Percentiles rank a stretch among this genome's conserved stretches.
Evolutionary conservation across 371 early-diverging fungal genomes (phyloP).

Genomic region (Lichtheimia hyalospora): DNA sequence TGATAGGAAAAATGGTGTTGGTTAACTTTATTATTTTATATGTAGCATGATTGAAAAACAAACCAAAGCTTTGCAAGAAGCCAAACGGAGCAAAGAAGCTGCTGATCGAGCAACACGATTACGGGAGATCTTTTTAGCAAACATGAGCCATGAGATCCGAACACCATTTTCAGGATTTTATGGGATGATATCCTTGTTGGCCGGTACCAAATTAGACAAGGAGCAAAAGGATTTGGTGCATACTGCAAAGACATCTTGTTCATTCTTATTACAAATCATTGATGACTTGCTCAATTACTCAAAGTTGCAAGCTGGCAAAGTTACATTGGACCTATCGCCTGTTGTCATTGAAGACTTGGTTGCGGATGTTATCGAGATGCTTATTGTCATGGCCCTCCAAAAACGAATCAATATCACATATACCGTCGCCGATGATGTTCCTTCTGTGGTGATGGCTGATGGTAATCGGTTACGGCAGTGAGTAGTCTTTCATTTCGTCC

Average conservation of each 20-base stretch:
- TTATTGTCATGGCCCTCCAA: constrained; percentile 54
- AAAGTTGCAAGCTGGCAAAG: constrained; percentile 64
- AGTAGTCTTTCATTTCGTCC: constrained; percentile 5
- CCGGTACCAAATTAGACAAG: constrained; percentile 49
- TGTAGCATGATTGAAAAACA: constrained; percentile 48
- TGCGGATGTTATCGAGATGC: constrained; percentile 57
- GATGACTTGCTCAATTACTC: constrained; percentile 66
- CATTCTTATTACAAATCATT: constrained; percentile 58
- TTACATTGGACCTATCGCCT: constrained; percentile 49
- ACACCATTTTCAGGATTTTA: constrained; percentile 63
- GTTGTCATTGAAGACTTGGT: constrained; percentile 55
- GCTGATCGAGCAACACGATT: constrained; percentile 44
- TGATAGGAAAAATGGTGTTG: not conserved
- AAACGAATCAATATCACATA: constrained; percentile 52
- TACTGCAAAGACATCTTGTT: constrained; percentile 61
- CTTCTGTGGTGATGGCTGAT: constrained; percentile 49
- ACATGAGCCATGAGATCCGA: constrained; percentile 58
- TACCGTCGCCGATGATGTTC: constrained; percentile 34
- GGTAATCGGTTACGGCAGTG: constrained; percentile 46
- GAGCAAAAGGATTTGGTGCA: constrained; percentile 62
- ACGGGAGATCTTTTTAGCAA: constrained; percentile 57
- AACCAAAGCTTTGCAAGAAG: constrained; percentile 44
- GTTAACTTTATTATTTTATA: not conserved
- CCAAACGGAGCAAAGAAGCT: constrained; percentile 46
- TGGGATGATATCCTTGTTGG: constrained; percentile 59